Base-by-base conservation (phyloP, 768 basidiomycete genomes). In the Crucibulum laeve region DNA sequence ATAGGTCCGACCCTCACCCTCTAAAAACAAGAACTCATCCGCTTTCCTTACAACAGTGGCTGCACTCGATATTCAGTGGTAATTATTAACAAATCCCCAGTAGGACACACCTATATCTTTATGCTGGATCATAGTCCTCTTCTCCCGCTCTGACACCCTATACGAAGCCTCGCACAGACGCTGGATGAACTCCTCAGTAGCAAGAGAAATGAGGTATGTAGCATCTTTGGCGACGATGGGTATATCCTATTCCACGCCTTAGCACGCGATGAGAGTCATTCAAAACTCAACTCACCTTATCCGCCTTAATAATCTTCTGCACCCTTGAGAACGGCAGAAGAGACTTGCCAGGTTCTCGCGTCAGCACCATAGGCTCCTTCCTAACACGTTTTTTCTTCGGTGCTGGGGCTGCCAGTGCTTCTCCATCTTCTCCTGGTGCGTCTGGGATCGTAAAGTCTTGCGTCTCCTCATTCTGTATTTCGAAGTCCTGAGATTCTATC, bases 161-260 rank as follows among this genome's bases (percentile, higher is more conserved):
- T 87, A 81, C n/a, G 77, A 79, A 4, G 87, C 84, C 44, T 84
- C 79, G 24, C 77, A 74, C 22, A 94, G 64, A 39, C 82, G 75
- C 59, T 79, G 82, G 41, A 94, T 84, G 51, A 95, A 94, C 60
- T 91, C 85, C 63, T 95, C 92, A 43, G 92, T 84, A 4, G 91
- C 91, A 21, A 91, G 66, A 17, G 87, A 80, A 36, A 94, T 83
- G 48, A 91, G 63, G 51, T 90, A 81, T 0, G 80, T 76, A 18
- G 89, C 90, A 42, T 94, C 91, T 57, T 72, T 82, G 8, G 83
- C 81, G 4, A 90, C 69, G 32, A 81, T 80, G 0, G 86, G 82
- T 40, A 91, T 74, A 35, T 91, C 88, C 88, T 91, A 47, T 37
- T 17, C 13, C 22, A 25, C 19, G 15, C 17, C 23, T 42, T 48